Conservation (phyloP, 305 asterid genomes). For the Fraxinus ornus region DNA sequence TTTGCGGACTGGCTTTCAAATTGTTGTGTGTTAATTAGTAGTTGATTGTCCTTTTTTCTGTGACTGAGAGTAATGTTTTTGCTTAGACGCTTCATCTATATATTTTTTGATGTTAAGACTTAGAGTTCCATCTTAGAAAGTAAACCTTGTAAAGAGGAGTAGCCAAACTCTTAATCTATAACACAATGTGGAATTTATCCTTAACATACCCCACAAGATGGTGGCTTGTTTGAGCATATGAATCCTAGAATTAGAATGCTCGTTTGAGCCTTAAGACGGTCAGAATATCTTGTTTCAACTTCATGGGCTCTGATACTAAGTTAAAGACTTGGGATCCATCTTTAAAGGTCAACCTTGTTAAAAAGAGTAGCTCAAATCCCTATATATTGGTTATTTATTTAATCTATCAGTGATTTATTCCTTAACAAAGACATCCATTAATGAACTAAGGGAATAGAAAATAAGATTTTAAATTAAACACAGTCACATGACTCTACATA, state of each 20-base stretch:
- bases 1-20: neutral
- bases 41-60: neutral
- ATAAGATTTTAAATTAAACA: neutral
- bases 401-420: neutral
- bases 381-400: neutral
- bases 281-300: neutral
- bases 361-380: neutral
- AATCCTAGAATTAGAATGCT: neutral
- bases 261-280: neutral
- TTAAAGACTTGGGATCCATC: neutral
- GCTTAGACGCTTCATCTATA: neutral
- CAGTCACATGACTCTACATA: neutral
- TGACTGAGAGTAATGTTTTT: neutral
- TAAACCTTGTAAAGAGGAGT: neutral
- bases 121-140: neutral
- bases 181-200: neutral
- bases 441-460: neutral
- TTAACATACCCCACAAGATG: neutral
- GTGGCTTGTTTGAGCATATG: neutral
- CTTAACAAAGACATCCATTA: neutral
- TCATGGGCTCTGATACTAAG: neutral
- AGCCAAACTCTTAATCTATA: neutral
- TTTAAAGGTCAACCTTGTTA: neutral
- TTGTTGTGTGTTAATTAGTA: neutral
- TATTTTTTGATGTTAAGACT: neutral